Conservation (phyloP, 192 early-diverging fungal genomes). For the Backusella westeae region DNA sequence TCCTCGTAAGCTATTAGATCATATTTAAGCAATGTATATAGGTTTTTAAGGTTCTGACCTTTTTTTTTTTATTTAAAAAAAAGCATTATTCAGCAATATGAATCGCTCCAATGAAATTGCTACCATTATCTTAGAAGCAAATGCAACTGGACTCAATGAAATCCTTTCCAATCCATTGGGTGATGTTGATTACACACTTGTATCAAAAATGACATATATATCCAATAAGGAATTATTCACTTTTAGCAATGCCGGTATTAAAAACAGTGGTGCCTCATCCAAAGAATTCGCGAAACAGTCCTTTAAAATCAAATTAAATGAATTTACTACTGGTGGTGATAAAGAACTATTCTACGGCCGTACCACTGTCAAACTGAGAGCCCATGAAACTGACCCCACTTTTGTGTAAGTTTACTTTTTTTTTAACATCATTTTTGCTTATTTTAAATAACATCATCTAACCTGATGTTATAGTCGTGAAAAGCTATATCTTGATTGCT, state of each 20-base stretch:
- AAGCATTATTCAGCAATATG: constrained; percentile 11
- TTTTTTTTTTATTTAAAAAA: not conserved
- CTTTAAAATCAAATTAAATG: constrained; percentile 42
- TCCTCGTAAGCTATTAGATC: constrained; percentile 31
- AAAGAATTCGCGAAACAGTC: constrained; percentile 42
- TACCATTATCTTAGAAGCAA: constrained; percentile 12
- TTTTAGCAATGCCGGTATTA: constrained; percentile 35
- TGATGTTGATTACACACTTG: constrained; percentile 17
- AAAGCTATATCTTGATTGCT: constrained; percentile 35
- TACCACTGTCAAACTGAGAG: constrained; percentile 44
- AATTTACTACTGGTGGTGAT: constrained; percentile 31
- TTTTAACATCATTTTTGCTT: not conserved
- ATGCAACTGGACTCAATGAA: constrained; percentile 11
- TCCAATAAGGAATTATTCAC: constrained; percentile 34
- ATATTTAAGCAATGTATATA: not conserved
- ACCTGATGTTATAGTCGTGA: constrained; percentile 25
- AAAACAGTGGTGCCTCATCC: constrained; percentile 43
- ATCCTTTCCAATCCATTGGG: constrained; percentile 2
- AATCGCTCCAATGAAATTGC: constrained; percentile 16
- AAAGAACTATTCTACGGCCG: constrained; percentile 29
- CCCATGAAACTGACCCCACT: constrained; percentile 46
- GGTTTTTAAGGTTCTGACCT: not conserved
- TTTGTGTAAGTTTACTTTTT: constrained; percentile 23
- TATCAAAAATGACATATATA: constrained; percentile 38
- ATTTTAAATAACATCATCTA: not conserved